These are phyloP conservation scores for Hypericum androsaemum DNA, from an alignment of 345 rosid species.

Conservation along the genomic window DNA sequence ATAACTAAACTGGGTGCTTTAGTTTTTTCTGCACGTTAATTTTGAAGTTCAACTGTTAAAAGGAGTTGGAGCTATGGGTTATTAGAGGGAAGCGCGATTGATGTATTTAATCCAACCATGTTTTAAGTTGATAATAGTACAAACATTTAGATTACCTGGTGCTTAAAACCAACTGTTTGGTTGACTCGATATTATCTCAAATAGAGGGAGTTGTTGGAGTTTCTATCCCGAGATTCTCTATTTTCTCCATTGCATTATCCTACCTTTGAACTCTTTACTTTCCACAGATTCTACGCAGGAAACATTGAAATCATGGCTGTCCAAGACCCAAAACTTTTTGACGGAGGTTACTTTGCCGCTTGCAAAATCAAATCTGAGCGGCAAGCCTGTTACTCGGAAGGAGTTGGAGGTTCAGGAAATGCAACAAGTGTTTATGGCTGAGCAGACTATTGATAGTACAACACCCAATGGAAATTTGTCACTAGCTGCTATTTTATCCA, in stretches of 20 bases:
- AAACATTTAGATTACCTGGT: too few species aligned
- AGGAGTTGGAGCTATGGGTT: too few species aligned
- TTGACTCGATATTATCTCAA: too few species aligned
- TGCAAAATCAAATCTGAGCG: slow-evolving; percentile 37
- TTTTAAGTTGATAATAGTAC: too few species aligned
- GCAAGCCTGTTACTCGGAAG: slow-evolving; percentile 37
- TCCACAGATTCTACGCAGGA: slow-evolving; percentile 63
- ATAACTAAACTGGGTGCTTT: too few species aligned
- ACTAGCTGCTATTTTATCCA: slow-evolving; percentile 61
- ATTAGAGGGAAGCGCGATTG: too few species aligned
- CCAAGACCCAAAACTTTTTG: slow-evolving; percentile 60
- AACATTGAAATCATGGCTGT: slow-evolving; percentile 61
- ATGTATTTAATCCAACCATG: too few species aligned
- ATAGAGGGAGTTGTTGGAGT: neutral
- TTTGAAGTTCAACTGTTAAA: too few species aligned
- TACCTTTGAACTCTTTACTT: slow-evolving; percentile 3
- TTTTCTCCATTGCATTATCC: slow-evolving; percentile 10
- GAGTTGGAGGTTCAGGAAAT: slow-evolving; percentile 34
- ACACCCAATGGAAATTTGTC: slow-evolving; percentile 62
- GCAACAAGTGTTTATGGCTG: slow-evolving; percentile 63
- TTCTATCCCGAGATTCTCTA: neutral
- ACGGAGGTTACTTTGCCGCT: slow-evolving; percentile 49
- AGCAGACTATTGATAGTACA: slow-evolving; percentile 51
- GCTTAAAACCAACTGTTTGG: too few species aligned
- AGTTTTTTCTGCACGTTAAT: too few species aligned